Conservation (phyloP, 2,329 filamentous ascomycete species). For the Pseudogymnoascus sp. region DNA sequence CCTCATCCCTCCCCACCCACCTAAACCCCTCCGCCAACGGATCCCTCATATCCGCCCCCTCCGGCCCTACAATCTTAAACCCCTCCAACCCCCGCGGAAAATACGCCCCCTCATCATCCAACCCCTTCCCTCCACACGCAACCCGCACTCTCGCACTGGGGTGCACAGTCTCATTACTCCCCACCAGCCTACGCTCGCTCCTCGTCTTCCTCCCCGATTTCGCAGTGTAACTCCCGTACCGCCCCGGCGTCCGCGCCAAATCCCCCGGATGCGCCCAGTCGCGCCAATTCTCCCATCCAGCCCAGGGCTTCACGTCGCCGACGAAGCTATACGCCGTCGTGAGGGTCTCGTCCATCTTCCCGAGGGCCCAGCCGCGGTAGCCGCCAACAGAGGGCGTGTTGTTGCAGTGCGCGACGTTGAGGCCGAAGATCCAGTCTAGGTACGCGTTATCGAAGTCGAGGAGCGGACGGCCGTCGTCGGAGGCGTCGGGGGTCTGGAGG, state of each 20-base stretch:
- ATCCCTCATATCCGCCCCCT: conserved; percentile 11
- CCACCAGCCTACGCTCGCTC: conserved; percentile 21
- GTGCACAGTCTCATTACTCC: conserved; percentile 29
- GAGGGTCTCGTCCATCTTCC: conserved; percentile 25
- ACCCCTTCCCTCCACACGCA: conserved; percentile 17
- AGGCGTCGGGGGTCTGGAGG: conserved; percentile 16
- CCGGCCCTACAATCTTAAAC: not conserved
- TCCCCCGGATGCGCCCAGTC: conserved; percentile 6
- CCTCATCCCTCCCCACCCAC: conserved; percentile 15
- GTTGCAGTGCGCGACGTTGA: conserved; percentile 16
- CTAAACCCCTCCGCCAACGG: conserved; percentile 8
- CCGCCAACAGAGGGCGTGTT: conserved; percentile 8
- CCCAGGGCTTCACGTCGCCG: conserved; percentile 12
- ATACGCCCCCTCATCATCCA: conserved; percentile 24
- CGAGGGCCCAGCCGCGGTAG: conserved; percentile 24
- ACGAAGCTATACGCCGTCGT: conserved; percentile 17
- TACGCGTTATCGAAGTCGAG: conserved; percentile 28
- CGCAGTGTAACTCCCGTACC: conserved; percentile 27
- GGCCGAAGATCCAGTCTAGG: conserved; percentile 21
- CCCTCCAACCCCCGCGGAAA: not conserved
- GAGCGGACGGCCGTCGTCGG: conserved; percentile 20
- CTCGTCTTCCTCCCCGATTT: conserved; percentile 27
- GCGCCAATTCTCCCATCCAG: not conserved
- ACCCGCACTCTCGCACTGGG: conserved; percentile 23
- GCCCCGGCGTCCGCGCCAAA: conserved; percentile 24